These are phyloP conservation scores for Exophiala lecanii-corni DNA, from an alignment of 2,329 filamentous ascomycete species.

Conservation along the genomic window DNA sequence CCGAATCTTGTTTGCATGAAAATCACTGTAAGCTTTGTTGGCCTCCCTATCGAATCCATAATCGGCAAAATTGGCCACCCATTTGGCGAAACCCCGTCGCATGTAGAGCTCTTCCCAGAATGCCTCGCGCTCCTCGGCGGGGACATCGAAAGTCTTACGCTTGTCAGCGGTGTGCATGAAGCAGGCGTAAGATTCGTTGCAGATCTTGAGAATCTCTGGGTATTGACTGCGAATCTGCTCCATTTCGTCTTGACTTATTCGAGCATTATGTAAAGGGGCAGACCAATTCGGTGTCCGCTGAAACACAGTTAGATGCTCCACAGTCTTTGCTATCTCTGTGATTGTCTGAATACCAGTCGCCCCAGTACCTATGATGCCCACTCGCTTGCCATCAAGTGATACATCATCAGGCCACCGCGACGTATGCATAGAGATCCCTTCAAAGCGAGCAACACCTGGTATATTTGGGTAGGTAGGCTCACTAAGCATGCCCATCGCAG, in stretches of 20 bases:
- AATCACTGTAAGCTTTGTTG: slow-evolving; percentile 51
- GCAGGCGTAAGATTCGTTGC: slow-evolving; percentile 51
- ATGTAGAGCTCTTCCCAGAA: slow-evolving; percentile 48
- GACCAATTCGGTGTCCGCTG: slow-evolving; percentile 63
- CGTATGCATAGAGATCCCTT: slow-evolving; percentile 27
- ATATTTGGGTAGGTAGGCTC: slow-evolving; percentile 27
- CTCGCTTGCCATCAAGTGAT: slow-evolving; percentile 32
- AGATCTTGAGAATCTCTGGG: slow-evolving; percentile 11
- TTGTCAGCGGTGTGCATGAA: slow-evolving; percentile 55
- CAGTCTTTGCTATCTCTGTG: slow-evolving; percentile 54
- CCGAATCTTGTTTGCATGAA: slow-evolving; percentile 52
- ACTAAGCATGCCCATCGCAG: slow-evolving; percentile 14
- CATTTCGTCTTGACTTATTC: slow-evolving; percentile 48
- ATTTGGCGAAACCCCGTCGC: slow-evolving; percentile 51
- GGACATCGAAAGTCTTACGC: slow-evolving; percentile 31
- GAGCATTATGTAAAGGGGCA: slow-evolving; percentile 53
- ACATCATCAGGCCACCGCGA: slow-evolving; percentile 27
- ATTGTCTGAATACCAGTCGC: slow-evolving; percentile 57
- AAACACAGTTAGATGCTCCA: slow-evolving; percentile 47
- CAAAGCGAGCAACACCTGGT: slow-evolving; percentile 25
- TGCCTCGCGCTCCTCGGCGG: slow-evolving; percentile 33
- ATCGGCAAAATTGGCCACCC: slow-evolving; percentile 52
- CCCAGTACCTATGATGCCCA: slow-evolving; percentile 44
- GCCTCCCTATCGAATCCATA: slow-evolving; percentile 42
- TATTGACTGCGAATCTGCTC: slow-evolving; percentile 27